A percentile compares a stretch with the other conserved stretches of the same genome.
phyloP scores from a whole-genome alignment of 768 basidiomycete species.

The Cyclocybe aegerita region DNA sequence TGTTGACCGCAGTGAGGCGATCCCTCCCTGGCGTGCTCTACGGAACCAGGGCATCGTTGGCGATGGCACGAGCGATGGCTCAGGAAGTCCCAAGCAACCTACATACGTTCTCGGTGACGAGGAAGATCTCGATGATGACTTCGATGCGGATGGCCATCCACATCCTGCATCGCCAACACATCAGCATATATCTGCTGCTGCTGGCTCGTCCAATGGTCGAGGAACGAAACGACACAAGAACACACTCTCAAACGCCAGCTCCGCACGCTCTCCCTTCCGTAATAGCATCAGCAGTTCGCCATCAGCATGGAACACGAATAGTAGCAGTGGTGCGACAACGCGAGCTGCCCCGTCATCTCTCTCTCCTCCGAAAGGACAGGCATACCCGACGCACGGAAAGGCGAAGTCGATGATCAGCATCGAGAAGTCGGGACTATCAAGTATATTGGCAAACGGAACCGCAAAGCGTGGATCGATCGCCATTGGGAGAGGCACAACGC shows the following conservation, averaged over 20 bases:
- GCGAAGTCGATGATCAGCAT: constrained; percentile 67
- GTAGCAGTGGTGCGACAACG: constrained; percentile 4
- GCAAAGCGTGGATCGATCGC: constrained; percentile 57
- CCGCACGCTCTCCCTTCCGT: constrained; percentile 20
- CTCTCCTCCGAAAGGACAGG: not conserved
- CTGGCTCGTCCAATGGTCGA: not conserved
- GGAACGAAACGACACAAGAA: constrained; percentile 22
- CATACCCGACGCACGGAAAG: constrained; percentile 33
- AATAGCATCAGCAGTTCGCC: constrained; percentile 20
- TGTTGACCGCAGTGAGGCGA: constrained; percentile 66
- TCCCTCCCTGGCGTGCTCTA: constrained; percentile 32
- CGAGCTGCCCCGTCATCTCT: not conserved
- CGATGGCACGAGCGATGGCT: constrained; percentile 19
- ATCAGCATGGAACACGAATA: constrained; percentile 12
- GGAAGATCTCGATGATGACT: constrained; percentile 74
- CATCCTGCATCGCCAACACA: constrained; percentile 24
- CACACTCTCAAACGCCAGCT: constrained; percentile 18
- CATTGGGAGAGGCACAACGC: constrained; percentile 59
- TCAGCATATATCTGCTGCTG: not conserved
- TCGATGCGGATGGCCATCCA: constrained; percentile 56
- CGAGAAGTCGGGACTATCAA: constrained; percentile 39
- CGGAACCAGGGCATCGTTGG: constrained; percentile 24
- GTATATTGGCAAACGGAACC: constrained; percentile 27
- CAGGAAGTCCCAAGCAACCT: constrained; percentile 13
- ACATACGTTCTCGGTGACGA: constrained; percentile 35